These are phyloP conservation scores for Hortiboletus flavorubellus DNA, from an alignment of 768 basidiomycete genomes.

Conservation along the genomic window DNA sequence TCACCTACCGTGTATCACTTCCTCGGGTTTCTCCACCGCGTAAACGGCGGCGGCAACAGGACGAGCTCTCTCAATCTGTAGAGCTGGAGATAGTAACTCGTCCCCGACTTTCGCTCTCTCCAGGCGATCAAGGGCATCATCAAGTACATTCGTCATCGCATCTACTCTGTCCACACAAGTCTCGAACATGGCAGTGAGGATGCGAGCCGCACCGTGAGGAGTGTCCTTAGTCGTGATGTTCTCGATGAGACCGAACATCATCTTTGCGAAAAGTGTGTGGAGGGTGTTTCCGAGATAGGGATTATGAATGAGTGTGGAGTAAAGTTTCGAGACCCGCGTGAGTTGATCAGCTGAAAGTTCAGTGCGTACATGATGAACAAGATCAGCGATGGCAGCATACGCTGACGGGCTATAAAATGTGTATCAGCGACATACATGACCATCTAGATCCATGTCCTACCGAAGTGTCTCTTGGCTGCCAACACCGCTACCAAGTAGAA, in stretches of 20 bases:
- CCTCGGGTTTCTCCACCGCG: constrained; percentile 79
- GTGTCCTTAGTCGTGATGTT: constrained; percentile 75
- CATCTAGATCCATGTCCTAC: constrained; percentile 36
- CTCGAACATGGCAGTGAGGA: constrained; percentile 77
- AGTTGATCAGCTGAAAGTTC: constrained; percentile 80
- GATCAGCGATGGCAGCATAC: constrained; percentile 87
- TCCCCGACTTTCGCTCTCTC: constrained; percentile 44
- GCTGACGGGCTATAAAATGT: constrained; percentile 58
- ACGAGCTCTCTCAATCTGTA: constrained; percentile 79
- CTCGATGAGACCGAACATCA: constrained; percentile 88
- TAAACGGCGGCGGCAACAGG: constrained; percentile 78
- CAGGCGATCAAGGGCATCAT: constrained; percentile 42
- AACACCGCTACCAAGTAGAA: constrained; percentile 81
- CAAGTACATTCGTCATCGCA: constrained; percentile 64
- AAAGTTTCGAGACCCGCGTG: constrained; percentile 74
- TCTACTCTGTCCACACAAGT: constrained; percentile 83
- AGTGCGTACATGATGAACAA: constrained; percentile 85
- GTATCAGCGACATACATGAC: background rate
- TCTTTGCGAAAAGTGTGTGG: constrained; percentile 89
- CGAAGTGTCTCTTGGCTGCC: constrained; percentile 83
- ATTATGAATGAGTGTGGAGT: constrained; percentile 87
- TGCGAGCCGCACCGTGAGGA: constrained; percentile 58
- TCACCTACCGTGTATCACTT: constrained; percentile 69
- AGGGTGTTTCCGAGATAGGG: constrained; percentile 73
- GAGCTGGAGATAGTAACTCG: constrained; percentile 45